Conservation (phyloP, 805 yeast genomes). For the Candida suzukii region DNA sequence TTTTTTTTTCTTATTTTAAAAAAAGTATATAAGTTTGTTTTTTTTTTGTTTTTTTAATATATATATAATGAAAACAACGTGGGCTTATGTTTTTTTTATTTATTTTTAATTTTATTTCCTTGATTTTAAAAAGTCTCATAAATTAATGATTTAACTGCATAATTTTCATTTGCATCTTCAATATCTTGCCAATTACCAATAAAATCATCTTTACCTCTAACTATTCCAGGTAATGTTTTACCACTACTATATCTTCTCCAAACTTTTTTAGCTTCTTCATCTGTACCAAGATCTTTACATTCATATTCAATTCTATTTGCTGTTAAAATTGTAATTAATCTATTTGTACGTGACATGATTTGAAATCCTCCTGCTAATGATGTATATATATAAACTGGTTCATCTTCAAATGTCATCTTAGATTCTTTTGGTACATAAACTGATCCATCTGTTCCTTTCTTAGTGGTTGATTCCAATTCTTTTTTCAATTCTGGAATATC, state of each 20-base stretch:
- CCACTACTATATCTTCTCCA: conserved; percentile 77
- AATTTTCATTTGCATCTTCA: conserved; percentile 81
- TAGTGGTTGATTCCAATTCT: conserved; percentile 1
- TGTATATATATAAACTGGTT: conserved; percentile 72
- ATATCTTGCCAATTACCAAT: conserved; percentile 84
- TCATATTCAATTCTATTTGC: conserved; percentile 67
- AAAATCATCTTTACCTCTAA: conserved; percentile 72
- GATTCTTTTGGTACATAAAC: conserved; percentile 25
- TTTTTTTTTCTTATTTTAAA: neutral
- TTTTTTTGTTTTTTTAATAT: neutral
- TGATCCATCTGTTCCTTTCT: conserved; percentile 10
- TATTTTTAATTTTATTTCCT: too few relatives aligned
- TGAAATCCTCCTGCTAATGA: conserved; percentile 86
- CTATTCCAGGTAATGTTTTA: conserved; percentile 75
- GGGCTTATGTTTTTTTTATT: neutral
- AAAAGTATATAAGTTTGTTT: too few relatives aligned
- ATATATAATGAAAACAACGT: neutral
- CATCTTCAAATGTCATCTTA: conserved; percentile 33
- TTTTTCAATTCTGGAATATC: neutral
- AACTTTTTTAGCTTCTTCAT: conserved; percentile 73
- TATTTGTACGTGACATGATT: conserved; percentile 68
- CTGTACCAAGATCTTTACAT: conserved; percentile 78
- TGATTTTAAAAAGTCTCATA: conserved; percentile 48
- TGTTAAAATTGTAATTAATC: conserved; percentile 64
- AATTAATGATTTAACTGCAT: conserved; percentile 52